Evolutionary conservation across 257 asterid genomes (phyloP).

Genomic region (Jacaranda copaia): DNA sequence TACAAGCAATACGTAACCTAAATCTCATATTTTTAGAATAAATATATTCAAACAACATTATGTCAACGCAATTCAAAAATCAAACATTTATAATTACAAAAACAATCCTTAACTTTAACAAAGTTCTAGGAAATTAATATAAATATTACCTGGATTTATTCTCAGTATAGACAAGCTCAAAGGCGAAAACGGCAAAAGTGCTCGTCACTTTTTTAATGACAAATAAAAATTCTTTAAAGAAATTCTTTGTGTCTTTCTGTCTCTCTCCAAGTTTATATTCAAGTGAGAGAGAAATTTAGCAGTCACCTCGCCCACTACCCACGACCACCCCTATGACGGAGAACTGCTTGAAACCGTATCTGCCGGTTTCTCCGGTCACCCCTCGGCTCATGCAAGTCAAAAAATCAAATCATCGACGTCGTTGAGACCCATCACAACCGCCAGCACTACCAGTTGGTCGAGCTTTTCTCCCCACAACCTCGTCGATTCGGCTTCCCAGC

Average conservation of each 20-base stretch:
- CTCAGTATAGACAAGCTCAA: conserved; percentile 8
- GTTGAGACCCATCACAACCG: conserved; percentile 16
- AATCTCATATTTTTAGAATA: too few relatives aligned
- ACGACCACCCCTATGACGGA: conserved; percentile 44
- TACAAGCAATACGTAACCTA: too few relatives aligned
- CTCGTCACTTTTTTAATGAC: not conserved
- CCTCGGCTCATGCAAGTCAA: conserved; percentile 57
- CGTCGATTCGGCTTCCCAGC: conserved; percentile 4
- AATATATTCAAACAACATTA: too few relatives aligned
- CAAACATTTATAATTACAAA: not conserved
- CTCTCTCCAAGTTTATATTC: not conserved
- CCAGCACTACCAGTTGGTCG: conserved; percentile 36
- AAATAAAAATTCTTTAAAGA: not conserved
- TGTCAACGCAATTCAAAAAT: too few relatives aligned
- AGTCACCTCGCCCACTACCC: not conserved
- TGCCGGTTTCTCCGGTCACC: conserved; percentile 56
- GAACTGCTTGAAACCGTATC: conserved; percentile 49
- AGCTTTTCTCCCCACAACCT: conserved; percentile 42
- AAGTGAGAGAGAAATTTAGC: not conserved
- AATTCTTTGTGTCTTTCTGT: not conserved
- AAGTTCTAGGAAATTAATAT: conserved; percentile 19
- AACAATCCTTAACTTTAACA: not conserved
- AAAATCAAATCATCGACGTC: conserved; percentile 44
- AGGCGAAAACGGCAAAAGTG: conserved; percentile 29
- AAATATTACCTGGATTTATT: not conserved